Base-by-base conservation (phyloP, 805 yeast species). In the Candida maesae region DNA sequence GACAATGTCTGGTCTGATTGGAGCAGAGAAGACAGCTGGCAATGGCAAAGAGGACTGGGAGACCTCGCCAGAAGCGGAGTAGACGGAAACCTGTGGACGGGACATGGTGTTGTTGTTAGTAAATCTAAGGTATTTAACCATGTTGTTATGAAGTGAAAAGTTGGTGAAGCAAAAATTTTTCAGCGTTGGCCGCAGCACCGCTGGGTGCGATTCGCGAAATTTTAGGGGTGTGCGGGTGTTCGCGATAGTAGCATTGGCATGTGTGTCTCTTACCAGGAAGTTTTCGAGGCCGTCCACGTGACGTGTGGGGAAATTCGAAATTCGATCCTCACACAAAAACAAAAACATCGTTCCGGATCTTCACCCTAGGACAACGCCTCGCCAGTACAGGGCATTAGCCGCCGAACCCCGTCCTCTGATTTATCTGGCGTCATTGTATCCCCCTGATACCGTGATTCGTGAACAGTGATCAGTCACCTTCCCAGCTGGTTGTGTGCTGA, bases 21-120 rank as follows among this genome's bases (percentile, higher is more conserved):
- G 99, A 68, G 99, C 96, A 75, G 88, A 73, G 86, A 93, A 93
- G 68, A 93, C 97, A 66, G 96, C 95, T 78, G 99, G 99, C 67
- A 93, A 80, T 64, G 95, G 87, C 61, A 90, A 73, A 63, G 91
- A 79, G 63, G 86, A 62, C 61, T 86, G 74, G 69, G 95, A 74
- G 67, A 85, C 79, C 73, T 84, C 85, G 73, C 98, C 98, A 71
- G 79, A 68, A 66, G 80, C 72, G 68, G 95, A 75, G 74, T 84
- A 77, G 66, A 95, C 97, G 64, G 97, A 78, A 71, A 93, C 98
- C 79, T 87, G 95, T 68, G 99, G 98, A 75, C 96, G 89, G 64
- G 84, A 42, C 47, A 46, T 45, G 44, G 44, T 35, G 36, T 40
- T 39, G 44, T 36, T 43, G 46, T 43, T 43, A 39, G 47, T 43